Evolutionary conservation across 805 yeast species (phyloP), one percentile per base, ranked within the genome.

Genomic region (Cyberlindnera mycetangii): DNA sequence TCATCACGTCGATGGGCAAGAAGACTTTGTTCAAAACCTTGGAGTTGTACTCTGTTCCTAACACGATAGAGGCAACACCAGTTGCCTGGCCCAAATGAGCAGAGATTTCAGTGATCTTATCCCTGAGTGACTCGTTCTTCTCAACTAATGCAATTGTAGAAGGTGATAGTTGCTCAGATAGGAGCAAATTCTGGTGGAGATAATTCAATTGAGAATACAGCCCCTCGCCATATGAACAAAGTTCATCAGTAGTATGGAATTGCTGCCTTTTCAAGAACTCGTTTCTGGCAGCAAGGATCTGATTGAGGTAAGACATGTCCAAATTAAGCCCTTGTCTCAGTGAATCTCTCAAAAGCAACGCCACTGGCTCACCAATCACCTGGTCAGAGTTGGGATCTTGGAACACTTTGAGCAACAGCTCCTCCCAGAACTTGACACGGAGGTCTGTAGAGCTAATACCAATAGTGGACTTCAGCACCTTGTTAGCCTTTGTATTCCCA

Each of bases 31-130:
- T 55, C 35, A 70, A 74, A 35, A 41, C 36, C 17, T 63, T 59
- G 0, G 85, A 81, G 60, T 79, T 81, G 61, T 73, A 85, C 19
- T 69, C 68, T 38, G 81, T 58, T 0, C 85, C 86, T 41, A 83
- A 66, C 12, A 88, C 69, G 62, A 78, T 70, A 3, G 84, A 72
- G 1, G 88, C 81, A 11, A 88, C 70, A 0, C 89, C 82, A 0
- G 83, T 76, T 2, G 93, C 86, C 61, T 88, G 95, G 7, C 96
- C 96, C 31, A 88, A 65, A 63, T 87, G 95, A 0, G 95, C 93
- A 10, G 80, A 75, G 9, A 83, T 74, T 48, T 84, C 87, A 27
- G 79, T 72, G 8, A 79, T 65, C 5, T 60, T 52, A 15, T 62
- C 62, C 47, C 74, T 77, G n/a, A 79, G 57, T 6, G 49, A 50